These are phyloP conservation scores for Clavaria fumosa DNA, from an alignment of 768 basidiomycete species.

Conservation along the genomic window DNA sequence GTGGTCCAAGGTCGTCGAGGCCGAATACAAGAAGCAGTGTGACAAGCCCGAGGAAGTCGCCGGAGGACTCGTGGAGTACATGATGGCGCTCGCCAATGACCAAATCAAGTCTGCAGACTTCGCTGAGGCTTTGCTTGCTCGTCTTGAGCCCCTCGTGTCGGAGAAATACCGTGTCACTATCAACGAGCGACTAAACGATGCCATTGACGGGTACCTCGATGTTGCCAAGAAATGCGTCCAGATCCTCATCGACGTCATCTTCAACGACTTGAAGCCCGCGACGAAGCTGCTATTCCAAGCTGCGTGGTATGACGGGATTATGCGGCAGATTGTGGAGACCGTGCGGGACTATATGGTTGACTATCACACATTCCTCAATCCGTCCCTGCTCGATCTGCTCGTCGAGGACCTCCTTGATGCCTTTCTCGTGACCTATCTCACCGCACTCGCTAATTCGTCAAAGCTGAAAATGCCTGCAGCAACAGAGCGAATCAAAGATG, in stretches of 20 bases:
- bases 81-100: constrained; percentile 94
- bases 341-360: constrained; percentile 96
- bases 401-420: constrained; percentile 85
- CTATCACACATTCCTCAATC: constrained; percentile 82
- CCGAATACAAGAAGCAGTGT: constrained; percentile 73
- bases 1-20: constrained; percentile 73
- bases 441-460: constrained; percentile 67
- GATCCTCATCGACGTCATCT: constrained; percentile 84
- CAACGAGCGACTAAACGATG: constrained; percentile 79
- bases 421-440: constrained; percentile 83
- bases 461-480: constrained; percentile 79
- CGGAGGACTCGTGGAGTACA: constrained; percentile 86
- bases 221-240: constrained; percentile 97
- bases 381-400: constrained; percentile 79
- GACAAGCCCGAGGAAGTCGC: constrained; percentile 82
- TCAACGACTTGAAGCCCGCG: constrained; percentile 85
- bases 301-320: constrained; percentile 81
- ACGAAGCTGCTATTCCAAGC: constrained; percentile 72
- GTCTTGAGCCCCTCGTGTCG: constrained; percentile 83
- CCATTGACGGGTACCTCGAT: constrained; percentile 96
- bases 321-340: constrained; percentile 84
- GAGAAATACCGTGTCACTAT: constrained; percentile 81
- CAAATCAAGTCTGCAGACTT: constrained; percentile 94
- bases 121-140: constrained; percentile 68
- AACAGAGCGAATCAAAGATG: constrained; percentile 67